Conservation (phyloP, 306 rosid species). For the Styphnolobium japonicum region DNA sequence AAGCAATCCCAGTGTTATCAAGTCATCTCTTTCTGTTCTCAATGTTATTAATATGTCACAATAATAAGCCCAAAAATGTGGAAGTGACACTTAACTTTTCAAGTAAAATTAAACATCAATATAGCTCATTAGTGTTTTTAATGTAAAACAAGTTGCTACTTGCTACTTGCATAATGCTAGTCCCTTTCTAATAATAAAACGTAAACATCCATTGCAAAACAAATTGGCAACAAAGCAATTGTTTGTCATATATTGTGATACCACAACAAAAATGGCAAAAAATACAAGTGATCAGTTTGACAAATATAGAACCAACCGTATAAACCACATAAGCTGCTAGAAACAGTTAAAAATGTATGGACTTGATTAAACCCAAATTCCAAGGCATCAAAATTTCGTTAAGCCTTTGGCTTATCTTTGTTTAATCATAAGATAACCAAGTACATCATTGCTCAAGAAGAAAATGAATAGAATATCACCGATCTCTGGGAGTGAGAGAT, state of each 20-base stretch:
- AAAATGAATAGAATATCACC: background rate
- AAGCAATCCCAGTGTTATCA: background rate
- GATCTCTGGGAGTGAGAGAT: background rate
- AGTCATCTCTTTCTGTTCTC: conserved; percentile 2
- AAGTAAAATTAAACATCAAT: no score
- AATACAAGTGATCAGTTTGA: background rate
- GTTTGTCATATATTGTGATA: no score
- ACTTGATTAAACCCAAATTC: background rate
- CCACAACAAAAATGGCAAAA: background rate
- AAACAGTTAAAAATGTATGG: background rate
- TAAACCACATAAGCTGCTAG: background rate
- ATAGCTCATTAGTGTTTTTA: no score
- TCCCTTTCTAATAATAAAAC: no score
- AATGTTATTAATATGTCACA: background rate
- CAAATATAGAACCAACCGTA: background rate
- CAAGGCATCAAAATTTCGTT: background rate
- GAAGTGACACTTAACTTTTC: no score
- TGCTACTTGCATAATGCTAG: no score
- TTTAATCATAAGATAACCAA: conserved; percentile 18
- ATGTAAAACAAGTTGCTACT: no score
- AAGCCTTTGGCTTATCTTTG: background rate
- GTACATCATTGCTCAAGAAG: no score
- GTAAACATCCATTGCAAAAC: no score
- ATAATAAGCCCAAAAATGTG: background rate
- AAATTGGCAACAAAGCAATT: no score